phyloP scores from a whole-genome alignment of 352 stramenopile genomes.

The Phytophthora pseudosyringae region DNA sequence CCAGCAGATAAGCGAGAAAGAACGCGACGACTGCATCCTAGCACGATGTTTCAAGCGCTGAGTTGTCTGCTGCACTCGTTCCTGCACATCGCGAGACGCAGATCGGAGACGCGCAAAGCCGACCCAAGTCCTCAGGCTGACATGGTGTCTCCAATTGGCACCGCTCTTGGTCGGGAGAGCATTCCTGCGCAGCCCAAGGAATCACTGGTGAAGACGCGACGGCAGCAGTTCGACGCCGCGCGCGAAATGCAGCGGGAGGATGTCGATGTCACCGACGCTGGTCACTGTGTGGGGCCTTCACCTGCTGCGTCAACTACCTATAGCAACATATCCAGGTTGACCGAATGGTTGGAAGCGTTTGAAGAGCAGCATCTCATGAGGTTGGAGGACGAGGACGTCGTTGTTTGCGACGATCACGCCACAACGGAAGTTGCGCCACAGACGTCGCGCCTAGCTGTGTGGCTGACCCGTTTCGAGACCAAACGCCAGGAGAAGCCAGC shows the following conservation, averaged over 20 bases:
- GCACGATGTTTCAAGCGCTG: slow-evolving; percentile 4
- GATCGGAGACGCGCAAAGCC: slow-evolving; percentile 1
- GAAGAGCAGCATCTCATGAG: slow-evolving; percentile 10
- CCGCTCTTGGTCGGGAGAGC: background rate
- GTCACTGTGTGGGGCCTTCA: background rate
- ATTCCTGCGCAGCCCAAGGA: background rate
- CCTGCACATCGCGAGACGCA: background rate
- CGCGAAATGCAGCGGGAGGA: slow-evolving; percentile 8
- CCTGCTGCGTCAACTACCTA: background rate
- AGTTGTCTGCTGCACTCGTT: slow-evolving; percentile 17
- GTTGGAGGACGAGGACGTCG: background rate
- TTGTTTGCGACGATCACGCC: background rate
- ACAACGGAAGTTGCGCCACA: background rate
- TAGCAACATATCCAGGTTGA: slow-evolving; percentile 11
- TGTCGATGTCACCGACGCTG: background rate
- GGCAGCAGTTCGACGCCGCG: slow-evolving; percentile 10
- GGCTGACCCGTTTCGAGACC: slow-evolving; percentile 12
- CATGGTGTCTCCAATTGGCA: background rate
- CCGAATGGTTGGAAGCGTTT: slow-evolving; percentile 24
- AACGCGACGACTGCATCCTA: background rate
- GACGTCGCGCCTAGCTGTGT: slow-evolving; percentile 3
- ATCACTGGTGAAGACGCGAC: background rate
- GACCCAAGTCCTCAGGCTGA: background rate
- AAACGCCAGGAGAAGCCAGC: slow-evolving; percentile 9
- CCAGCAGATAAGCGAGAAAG: slow-evolving; percentile 8